Evolutionary conservation across 768 basidiomycete genomes (phyloP).

Genomic region (Collybia nuda): DNA sequence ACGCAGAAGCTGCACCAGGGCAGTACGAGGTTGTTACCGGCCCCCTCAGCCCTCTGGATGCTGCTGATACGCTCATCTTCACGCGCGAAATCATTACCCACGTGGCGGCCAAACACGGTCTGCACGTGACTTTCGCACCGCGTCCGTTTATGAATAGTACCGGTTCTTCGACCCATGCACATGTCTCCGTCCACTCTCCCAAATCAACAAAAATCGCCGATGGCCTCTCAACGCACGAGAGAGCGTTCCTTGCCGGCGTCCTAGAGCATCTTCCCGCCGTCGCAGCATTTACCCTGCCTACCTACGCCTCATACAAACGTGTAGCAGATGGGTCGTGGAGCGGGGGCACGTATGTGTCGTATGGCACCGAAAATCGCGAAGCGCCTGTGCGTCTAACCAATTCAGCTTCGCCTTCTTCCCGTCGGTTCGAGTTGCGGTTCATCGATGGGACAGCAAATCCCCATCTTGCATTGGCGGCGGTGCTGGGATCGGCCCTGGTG

Average conservation of each 20-base stretch:
- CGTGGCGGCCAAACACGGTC: conserved; percentile 59
- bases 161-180: conserved; percentile 60
- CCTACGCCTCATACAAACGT: conserved; percentile 59
- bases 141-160: conserved; percentile 31
- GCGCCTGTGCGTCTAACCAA: conserved; percentile 60
- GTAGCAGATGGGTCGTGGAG: conserved; percentile 68
- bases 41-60: conserved; percentile 61
- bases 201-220: conserved; percentile 16
- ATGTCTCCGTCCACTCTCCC: conserved; percentile 60
- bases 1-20: conserved; percentile 69
- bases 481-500: conserved; percentile 52
- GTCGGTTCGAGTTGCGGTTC: conserved; percentile 63
- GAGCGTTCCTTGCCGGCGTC: conserved; percentile 62
- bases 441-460: conserved; percentile 67
- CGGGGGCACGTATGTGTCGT: conserved; percentile 68
- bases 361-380: conserved; percentile 73
- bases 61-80: conserved; percentile 65
- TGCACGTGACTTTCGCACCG: conserved; percentile 68
- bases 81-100: conserved; percentile 70
- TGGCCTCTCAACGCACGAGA: conserved; percentile 42
- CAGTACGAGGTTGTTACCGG: conserved; percentile 75
- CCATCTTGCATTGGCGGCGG: conserved; percentile 55
- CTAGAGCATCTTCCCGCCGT: conserved; percentile 58
- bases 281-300: conserved; percentile 58
- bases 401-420: conserved; percentile 39